phyloP scores from a whole-genome alignment of 73 alveolate species.

The Paramecium sexaurelia region DNA sequence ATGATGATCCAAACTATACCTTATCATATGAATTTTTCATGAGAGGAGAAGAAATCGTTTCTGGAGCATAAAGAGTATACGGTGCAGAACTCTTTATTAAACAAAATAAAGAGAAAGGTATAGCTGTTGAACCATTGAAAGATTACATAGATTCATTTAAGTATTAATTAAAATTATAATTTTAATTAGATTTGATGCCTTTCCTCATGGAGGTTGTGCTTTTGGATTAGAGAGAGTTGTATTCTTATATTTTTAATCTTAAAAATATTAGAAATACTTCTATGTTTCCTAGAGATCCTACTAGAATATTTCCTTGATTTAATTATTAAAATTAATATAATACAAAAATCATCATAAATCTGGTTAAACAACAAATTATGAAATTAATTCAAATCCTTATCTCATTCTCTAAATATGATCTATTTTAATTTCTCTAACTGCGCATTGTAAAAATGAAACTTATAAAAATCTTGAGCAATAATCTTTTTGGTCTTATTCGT shows the following conservation, averaged over 20 bases:
- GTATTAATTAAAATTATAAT: not conserved
- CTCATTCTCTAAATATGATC: conserved; percentile 17
- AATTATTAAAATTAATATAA: not conserved
- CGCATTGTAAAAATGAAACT: not conserved
- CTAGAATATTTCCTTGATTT: conserved; percentile 94
- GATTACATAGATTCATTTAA: conserved; percentile 58
- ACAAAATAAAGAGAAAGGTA: conserved; percentile 57
- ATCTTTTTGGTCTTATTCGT: not conserved
- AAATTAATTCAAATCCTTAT: conserved; percentile 24
- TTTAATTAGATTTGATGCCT: conserved; percentile 95
- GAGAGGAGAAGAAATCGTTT: conserved; percentile 99
- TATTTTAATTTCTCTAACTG: not conserved
- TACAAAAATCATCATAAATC: not conserved
- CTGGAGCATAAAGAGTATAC: conserved; percentile 99
- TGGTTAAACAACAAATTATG: conserved; percentile 28
- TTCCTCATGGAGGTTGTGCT: conserved; percentile 99
- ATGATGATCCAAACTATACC: conserved; percentile 94
- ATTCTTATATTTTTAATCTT: conserved; percentile 92
- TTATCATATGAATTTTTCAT: conserved; percentile 98
- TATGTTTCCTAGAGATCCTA: conserved; percentile 99
- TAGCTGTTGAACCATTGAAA: conserved; percentile 41
- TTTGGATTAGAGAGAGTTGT: conserved; percentile 99
- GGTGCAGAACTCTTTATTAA: conserved; percentile 72
- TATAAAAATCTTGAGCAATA: conserved; percentile 5
- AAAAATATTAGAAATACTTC: conserved; percentile 95